Conservation (phyloP, 176 grass and related monocot genomes). For the Cymbopogon citratus region DNA sequence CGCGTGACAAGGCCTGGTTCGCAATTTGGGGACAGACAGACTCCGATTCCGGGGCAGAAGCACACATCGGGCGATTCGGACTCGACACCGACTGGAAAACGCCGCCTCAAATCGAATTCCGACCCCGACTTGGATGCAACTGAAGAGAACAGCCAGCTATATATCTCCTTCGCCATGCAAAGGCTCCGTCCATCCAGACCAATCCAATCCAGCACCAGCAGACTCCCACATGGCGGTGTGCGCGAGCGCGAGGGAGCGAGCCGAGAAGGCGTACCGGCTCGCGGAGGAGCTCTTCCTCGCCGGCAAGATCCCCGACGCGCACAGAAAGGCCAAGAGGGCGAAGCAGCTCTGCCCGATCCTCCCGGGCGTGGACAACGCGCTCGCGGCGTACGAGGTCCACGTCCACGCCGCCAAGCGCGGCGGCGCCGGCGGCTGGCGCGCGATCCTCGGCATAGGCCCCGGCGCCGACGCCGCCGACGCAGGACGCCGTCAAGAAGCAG, state of each 20-base stretch:
- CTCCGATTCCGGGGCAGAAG: too few relatives aligned
- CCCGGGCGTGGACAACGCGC: background rate
- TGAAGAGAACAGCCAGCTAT: too few relatives aligned
- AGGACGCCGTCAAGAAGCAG: conserved; percentile 11
- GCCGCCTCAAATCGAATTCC: too few relatives aligned
- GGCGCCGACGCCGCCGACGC: background rate
- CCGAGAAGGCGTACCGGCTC: conserved; percentile 11
- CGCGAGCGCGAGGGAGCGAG: background rate
- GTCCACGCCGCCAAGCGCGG: background rate
- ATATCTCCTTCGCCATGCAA: too few relatives aligned
- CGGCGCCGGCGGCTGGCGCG: background rate
- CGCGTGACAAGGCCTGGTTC: too few relatives aligned
- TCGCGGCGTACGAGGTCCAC: conserved; percentile 30
- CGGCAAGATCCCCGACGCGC: conserved; percentile 20
- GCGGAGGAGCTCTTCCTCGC: conserved; percentile 34
- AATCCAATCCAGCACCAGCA: too few relatives aligned
- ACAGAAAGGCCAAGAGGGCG: background rate
- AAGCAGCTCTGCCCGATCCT: conserved; percentile 9
- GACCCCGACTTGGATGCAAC: too few relatives aligned
- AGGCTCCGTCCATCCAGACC: background rate
- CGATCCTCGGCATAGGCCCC: background rate
- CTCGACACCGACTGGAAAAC: too few relatives aligned
- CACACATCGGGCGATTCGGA: too few relatives aligned
- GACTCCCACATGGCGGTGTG: background rate
- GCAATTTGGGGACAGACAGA: too few relatives aligned